Conservation (phyloP, 495 filamentous ascomycete species). For the Trichocladium antarcticum region DNA sequence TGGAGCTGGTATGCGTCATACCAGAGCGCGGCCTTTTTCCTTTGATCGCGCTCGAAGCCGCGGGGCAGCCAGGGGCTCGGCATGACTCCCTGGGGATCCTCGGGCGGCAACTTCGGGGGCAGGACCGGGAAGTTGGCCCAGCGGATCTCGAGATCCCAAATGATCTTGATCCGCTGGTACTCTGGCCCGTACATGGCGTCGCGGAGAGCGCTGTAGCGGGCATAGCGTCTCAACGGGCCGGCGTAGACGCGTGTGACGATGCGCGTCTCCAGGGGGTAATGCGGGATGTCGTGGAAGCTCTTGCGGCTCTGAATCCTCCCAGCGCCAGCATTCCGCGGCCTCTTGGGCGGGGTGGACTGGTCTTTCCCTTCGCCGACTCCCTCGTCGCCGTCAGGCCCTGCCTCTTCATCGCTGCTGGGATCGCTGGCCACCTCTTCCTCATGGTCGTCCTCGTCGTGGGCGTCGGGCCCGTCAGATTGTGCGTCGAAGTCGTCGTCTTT, state of each 20-base stretch:
- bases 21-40: constrained; percentile 21
- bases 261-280: constrained; percentile 35
- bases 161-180: constrained; percentile 26
- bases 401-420: constrained; percentile 4
- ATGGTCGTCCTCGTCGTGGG: constrained; percentile 8
- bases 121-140: constrained; percentile 32
- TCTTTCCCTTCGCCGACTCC: constrained; percentile 12
- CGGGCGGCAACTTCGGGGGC: constrained; percentile 25
- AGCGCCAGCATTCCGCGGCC: constrained; percentile 13
- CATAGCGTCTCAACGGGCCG: constrained; percentile 36
- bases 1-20: constrained; percentile 20
- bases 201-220: constrained; percentile 31
- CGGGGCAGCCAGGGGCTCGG: constrained; percentile 34
- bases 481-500: constrained; percentile 17
- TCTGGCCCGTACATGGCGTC: constrained; percentile 37
- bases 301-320: constrained; percentile 22
- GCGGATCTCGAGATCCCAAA: constrained; percentile 31
- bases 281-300: constrained; percentile 28
- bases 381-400: constrained; percentile 12
- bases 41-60: constrained; percentile 22
- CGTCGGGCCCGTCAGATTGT: not conserved
- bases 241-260: constrained; percentile 38
- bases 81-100: constrained; percentile 18
- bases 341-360: constrained; percentile 12
- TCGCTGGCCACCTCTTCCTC: constrained; percentile 6